phyloP scores from a whole-genome alignment of 768 basidiomycete species.

The Leccinum disarticulatum region DNA sequence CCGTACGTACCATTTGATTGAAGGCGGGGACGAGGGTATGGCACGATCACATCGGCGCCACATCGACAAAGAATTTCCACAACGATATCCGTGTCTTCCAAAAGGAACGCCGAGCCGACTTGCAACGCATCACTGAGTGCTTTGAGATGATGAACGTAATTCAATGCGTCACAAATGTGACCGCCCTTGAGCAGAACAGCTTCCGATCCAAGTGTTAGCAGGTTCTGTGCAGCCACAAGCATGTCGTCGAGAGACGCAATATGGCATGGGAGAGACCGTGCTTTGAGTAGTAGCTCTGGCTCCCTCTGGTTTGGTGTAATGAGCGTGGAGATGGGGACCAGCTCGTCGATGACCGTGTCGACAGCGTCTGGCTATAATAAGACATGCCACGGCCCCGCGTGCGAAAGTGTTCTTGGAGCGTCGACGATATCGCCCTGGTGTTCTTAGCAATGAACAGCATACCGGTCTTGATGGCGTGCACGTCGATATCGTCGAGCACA shows the following conservation, averaged over 20 bases:
- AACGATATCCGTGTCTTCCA: conserved; percentile 59
- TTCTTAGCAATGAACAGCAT: conserved; percentile 61
- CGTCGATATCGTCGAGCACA: conserved; percentile 68
- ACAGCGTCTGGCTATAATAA: conserved; percentile 56
- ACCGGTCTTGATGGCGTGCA: conserved; percentile 82
- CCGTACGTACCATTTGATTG: conserved; percentile 81
- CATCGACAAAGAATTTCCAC: conserved; percentile 29
- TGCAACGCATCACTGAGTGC: conserved; percentile 32
- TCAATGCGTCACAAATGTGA: conserved; percentile 51
- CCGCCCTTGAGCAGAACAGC: conserved; percentile 87
- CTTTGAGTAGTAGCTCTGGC: conserved; percentile 64
- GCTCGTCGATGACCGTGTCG: conserved; percentile 50
- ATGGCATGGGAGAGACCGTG: conserved; percentile 22
- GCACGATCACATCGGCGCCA: conserved; percentile 34
- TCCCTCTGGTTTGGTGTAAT: conserved; percentile 88
- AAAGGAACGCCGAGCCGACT: conserved; percentile 44
- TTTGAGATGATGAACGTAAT: conserved; percentile 43
- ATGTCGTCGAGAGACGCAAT: conserved; percentile 58
- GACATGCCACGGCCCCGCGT: conserved; percentile 21
- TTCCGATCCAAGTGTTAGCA: conserved; percentile 48
- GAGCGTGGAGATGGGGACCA: conserved; percentile 69
- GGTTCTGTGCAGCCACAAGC: conserved; percentile 50
- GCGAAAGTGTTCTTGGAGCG: conserved; percentile 46
- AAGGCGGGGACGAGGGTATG: conserved; percentile 62
- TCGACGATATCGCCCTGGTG: conserved; percentile 52